phyloP scores from a whole-genome alignment of 177 flowering plant genomes.

The Vitis hybrid region DNA sequence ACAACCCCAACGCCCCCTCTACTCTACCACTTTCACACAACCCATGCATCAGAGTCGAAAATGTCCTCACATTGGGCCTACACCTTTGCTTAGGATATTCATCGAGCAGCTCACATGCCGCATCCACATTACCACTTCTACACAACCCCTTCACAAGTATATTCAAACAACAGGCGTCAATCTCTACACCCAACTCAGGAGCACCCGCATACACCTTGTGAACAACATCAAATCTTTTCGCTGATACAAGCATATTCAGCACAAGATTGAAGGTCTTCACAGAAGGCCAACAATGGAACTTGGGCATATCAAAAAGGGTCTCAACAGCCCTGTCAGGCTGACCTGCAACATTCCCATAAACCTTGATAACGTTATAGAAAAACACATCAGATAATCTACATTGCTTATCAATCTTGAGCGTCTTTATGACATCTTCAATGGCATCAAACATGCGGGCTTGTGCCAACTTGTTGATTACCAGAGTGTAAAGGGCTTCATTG shows the following conservation, averaged over 20 bases:
- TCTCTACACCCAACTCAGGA: slow-evolving; percentile 51
- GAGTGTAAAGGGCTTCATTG: slow-evolving; percentile 58
- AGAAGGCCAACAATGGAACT: slow-evolving; percentile 60
- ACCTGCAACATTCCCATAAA: slow-evolving; percentile 61
- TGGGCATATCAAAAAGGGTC: slow-evolving; percentile 69
- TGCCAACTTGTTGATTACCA: slow-evolving; percentile 56
- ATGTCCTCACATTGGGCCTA: slow-evolving; percentile 61
- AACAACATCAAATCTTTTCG: slow-evolving; percentile 51
- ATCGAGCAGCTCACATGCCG: slow-evolving; percentile 66
- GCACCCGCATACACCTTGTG: slow-evolving; percentile 64
- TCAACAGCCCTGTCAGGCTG: slow-evolving; percentile 48
- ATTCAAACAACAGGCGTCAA: slow-evolving; percentile 79
- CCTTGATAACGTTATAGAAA: slow-evolving; percentile 58
- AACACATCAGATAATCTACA: slow-evolving; percentile 72
- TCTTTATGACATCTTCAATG: slow-evolving; percentile 47
- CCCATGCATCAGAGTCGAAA: slow-evolving; percentile 70
- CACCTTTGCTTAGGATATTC: slow-evolving; percentile 74
- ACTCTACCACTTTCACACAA: slow-evolving; percentile 55
- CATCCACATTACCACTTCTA: slow-evolving; percentile 52
- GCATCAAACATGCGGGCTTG: slow-evolving; percentile 47
- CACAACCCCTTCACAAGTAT: slow-evolving; percentile 81
- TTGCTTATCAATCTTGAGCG: slow-evolving; percentile 38
- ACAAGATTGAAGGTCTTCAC: slow-evolving; percentile 67
- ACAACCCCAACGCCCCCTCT: slow-evolving; percentile 63
- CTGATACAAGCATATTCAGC: slow-evolving; percentile 67